These are phyloP conservation scores for Tuber calosporum DNA, from an alignment of 495 filamentous ascomycete species.

Conservation along the genomic window DNA sequence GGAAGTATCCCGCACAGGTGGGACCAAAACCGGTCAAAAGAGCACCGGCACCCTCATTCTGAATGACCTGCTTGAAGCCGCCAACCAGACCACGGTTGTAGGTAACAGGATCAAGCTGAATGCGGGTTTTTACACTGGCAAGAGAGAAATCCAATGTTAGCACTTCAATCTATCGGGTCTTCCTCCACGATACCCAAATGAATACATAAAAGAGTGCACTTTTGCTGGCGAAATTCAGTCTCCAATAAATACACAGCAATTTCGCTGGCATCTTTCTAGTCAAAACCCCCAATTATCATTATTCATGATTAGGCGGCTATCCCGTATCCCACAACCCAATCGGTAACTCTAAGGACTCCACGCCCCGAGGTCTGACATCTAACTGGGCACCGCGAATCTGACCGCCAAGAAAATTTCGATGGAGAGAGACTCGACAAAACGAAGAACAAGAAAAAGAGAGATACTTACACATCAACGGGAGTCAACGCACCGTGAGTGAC, in stretches of 20 bases:
- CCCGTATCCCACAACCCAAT: background rate
- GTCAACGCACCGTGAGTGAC: conserved; percentile 88
- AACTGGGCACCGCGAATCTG: background rate
- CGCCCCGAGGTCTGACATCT: background rate
- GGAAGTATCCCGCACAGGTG: conserved; percentile 86
- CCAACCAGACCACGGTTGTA: conserved; percentile 88
- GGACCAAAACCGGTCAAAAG: conserved; percentile 82
- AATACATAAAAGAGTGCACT: background rate
- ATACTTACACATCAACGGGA: conserved; percentile 90
- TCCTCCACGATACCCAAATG: background rate
- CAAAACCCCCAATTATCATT: background rate
- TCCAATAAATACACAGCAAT: background rate
- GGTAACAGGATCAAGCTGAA: conserved; percentile 82
- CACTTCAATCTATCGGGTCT: conserved; percentile 14
- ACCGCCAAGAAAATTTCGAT: background rate
- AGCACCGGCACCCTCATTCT: conserved; percentile 78
- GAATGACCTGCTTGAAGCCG: conserved; percentile 75
- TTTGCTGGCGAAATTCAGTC: background rate
- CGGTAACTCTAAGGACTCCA: background rate
- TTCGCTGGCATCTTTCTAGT: background rate
- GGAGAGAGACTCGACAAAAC: conserved; percentile 10
- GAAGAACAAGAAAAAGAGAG: conserved; percentile 8
- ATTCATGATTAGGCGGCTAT: background rate
- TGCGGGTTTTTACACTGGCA: conserved; percentile 83
- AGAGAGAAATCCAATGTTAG: conserved; percentile 23